Conservation (phyloP, 768 basidiomycete species). For the Mrakia hoshinonis region DNA sequence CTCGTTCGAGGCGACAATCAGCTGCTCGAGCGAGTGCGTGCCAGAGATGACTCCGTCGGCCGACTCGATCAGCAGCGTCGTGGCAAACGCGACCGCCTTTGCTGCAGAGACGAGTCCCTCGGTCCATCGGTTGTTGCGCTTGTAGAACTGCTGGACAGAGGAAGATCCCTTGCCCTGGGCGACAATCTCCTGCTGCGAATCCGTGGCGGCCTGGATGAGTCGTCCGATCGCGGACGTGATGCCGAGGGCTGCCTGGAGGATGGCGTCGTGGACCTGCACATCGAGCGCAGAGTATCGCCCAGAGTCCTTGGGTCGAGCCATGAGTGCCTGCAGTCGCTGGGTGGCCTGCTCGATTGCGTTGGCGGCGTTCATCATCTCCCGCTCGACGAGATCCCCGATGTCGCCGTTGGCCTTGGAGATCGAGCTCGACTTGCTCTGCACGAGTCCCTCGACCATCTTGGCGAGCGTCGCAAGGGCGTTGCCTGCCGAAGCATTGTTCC, state of each 20-base stretch:
- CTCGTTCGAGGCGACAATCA: conserved; percentile 99
- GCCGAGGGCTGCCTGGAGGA: conserved; percentile 82
- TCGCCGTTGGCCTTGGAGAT: conserved; percentile 76
- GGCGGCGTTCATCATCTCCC: conserved; percentile 90
- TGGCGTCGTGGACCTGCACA: conserved; percentile 94
- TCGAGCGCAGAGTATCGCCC: conserved; percentile 83
- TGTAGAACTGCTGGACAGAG: conserved; percentile 94
- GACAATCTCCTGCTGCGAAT: conserved; percentile 97
- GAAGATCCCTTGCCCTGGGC: conserved; percentile 88
- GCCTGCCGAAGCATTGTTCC: conserved; percentile 81
- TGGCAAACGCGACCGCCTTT: conserved; percentile 94
- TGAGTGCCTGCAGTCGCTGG: conserved; percentile 77
- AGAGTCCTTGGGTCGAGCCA: conserved; percentile 79
- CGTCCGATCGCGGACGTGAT: conserved; percentile 92
- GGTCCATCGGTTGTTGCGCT: conserved; percentile 99
- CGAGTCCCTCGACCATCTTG: conserved; percentile 71
- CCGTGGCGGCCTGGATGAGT: conserved; percentile 91
- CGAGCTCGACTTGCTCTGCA: conserved; percentile 71
- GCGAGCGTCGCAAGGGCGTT: conserved; percentile 72
- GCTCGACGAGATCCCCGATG: conserved; percentile 90
- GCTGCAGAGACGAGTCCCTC: conserved; percentile 98
- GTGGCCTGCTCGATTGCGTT: conserved; percentile 90
- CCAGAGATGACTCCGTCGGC: conserved; percentile 96
- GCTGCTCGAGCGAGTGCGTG: conserved; percentile 92
- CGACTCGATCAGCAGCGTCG: conserved; percentile 86